A percentile compares a stretch with the other conserved stretches of the same genome.
Evolutionary conservation across 208 protist species (phyloP).

Genomic region (Trypanosoma scelopori): DNA sequence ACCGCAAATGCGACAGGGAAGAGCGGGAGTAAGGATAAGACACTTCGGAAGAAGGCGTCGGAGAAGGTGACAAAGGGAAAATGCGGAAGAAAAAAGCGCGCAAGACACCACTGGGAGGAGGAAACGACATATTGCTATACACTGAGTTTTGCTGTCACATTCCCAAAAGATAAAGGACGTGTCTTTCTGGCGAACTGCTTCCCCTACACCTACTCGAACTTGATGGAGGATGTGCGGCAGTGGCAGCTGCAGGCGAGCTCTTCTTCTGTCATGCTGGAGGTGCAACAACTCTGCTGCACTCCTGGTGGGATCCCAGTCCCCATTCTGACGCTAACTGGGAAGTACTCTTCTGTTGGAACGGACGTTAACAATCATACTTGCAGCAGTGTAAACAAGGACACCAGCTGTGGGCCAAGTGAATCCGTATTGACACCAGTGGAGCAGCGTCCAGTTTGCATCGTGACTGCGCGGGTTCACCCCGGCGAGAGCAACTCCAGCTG

Average conservation of each 20-base stretch:
- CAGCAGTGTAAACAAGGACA: not conserved
- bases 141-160: slow-evolving; percentile 88
- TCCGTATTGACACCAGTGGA: slow-evolving; percentile 27
- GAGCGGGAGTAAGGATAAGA: slow-evolving; percentile 1
- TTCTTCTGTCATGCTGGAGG: slow-evolving; percentile 18
- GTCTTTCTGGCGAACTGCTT: slow-evolving; percentile 95
- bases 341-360: not conserved
- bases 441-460: slow-evolving; percentile 69
- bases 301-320: slow-evolving; percentile 84
- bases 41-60: not conserved
- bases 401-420: not conserved
- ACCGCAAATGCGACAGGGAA: slow-evolving; percentile 14
- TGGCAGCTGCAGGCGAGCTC: slow-evolving; percentile 19
- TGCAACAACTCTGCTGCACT: slow-evolving; percentile 87
- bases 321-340: slow-evolving; percentile 91
- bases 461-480: slow-evolving; percentile 96
- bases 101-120: not conserved
- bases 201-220: slow-evolving; percentile 95
- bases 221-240: slow-evolving; percentile 61
- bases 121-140: slow-evolving; percentile 81
- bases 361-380: not conserved
- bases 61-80: slow-evolving; percentile 23
- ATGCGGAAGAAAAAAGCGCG: slow-evolving; percentile 2
- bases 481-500: slow-evolving; percentile 96
- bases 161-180: slow-evolving; percentile 71